phyloP scores from a whole-genome alignment of 169 alveolate genomes.

The Neospora caninum region DNA sequence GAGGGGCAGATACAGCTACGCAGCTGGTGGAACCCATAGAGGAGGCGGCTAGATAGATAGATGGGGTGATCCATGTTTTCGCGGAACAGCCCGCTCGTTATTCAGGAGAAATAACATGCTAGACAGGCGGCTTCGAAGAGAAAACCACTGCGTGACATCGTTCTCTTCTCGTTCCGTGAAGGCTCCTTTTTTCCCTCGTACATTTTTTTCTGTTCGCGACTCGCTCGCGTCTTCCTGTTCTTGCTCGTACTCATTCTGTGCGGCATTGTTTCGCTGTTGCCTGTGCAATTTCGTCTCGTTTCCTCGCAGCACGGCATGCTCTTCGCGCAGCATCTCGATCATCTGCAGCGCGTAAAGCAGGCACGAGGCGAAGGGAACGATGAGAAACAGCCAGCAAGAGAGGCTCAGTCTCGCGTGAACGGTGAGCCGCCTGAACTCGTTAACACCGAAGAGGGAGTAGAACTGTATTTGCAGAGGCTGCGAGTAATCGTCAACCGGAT shows the following conservation, averaged over 20 bases:
- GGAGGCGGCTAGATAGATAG: too few relatives aligned
- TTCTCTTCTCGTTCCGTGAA: too few relatives aligned
- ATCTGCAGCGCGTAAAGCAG: background rate
- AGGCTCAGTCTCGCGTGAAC: background rate
- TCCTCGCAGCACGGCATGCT: background rate
- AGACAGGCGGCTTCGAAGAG: too few relatives aligned
- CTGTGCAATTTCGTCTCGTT: background rate
- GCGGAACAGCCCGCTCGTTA: too few relatives aligned
- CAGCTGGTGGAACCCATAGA: too few relatives aligned
- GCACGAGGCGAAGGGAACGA: background rate
- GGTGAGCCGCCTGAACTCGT: background rate
- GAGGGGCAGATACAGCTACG: too few relatives aligned
- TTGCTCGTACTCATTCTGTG: background rate
- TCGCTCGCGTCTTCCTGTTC: background rate
- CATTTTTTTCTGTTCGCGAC: too few relatives aligned
- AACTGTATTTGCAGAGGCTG: constrained; percentile 23
- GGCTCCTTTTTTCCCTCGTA: too few relatives aligned
- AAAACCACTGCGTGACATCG: too few relatives aligned
- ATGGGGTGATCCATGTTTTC: too few relatives aligned
- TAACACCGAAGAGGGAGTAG: background rate
- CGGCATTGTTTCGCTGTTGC: background rate
- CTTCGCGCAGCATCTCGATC: background rate
- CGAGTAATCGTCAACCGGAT: background rate
- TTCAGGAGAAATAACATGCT: too few relatives aligned
- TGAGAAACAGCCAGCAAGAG: too few relatives aligned